Base-by-base conservation (phyloP, 1,284 basidiomycete genomes). In the Violaceomyces palustris region DNA sequence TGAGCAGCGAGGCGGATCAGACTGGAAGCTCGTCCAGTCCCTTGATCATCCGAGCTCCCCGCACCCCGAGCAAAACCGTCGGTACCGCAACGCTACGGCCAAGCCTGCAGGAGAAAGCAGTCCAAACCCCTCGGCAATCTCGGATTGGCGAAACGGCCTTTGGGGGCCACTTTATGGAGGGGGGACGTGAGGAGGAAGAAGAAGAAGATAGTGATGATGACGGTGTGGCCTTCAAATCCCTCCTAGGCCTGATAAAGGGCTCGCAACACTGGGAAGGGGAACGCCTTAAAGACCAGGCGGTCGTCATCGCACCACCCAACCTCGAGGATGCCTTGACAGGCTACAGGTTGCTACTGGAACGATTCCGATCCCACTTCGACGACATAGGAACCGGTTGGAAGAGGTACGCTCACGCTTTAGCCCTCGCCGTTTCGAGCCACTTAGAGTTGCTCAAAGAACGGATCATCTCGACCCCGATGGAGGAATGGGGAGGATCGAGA, bases 11-110 rank as follows among this genome's bases (percentile, higher is more conserved):
- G 3, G 18, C 45, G 19, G 42, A 22, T 8, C 42, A 52, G 1
- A 30, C 52, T 8, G 24, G 51, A 1, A 15, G 26, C n/a, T 57
- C 54, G 12, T 57, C 49, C 34, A 34, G 51, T 32, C 42, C 42
- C 31, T 52, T 57, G 54, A 39, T 57, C 3, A 12, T 18, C 3
- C 30, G 45, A 5, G 2, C 37, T 3, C 10, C 22, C 4, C 3
- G 6, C 12, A 7, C 14, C 2, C 25, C 19, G 3, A 12, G 8
- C 4, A 19, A 6, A 1, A 38, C 36, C 21, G 22, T 39, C 1
- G 29, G 45, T 2, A 6, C 15, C 1, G 11, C 42, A 1, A 8
- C 44, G 2, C 35, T 36, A 4, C 12, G 21, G n/a, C 28, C 39
- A 6, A 50, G 52, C 27, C 30, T 28, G 26, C 26, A 28, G 9